phyloP scores from a whole-genome alignment of 352 stramenopile species.

The Phytophthora fragariaefolia region DNA sequence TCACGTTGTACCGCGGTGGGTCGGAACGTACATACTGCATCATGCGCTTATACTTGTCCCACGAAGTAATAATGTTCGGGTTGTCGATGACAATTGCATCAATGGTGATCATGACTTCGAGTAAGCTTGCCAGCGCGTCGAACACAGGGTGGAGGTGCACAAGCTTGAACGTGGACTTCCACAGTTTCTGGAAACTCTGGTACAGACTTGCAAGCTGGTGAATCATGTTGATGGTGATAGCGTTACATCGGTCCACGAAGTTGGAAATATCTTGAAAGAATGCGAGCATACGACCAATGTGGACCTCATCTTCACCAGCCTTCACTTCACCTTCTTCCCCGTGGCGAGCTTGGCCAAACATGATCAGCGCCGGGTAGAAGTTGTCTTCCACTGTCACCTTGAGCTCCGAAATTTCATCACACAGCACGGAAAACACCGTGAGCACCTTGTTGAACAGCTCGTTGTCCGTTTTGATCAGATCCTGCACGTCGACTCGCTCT shows the following conservation, averaged over 20 bases:
- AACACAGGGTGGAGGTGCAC: slow-evolving; percentile 87
- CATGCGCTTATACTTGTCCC: slow-evolving; percentile 93
- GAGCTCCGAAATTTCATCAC: slow-evolving; percentile 91
- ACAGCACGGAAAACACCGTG: slow-evolving; percentile 89
- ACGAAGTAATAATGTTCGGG: slow-evolving; percentile 83
- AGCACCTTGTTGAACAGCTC: slow-evolving; percentile 92
- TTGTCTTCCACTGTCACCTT: slow-evolving; percentile 91
- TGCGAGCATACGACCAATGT: slow-evolving; percentile 87
- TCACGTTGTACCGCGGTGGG: slow-evolving; percentile 82
- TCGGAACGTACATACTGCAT: slow-evolving; percentile 91
- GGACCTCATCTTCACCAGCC: slow-evolving; percentile 79
- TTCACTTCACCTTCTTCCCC: slow-evolving; percentile 77
- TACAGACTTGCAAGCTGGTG: slow-evolving; percentile 90
- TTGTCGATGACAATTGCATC: slow-evolving; percentile 91
- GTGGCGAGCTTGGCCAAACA: slow-evolving; percentile 86
- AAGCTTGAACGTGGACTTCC: slow-evolving; percentile 90
- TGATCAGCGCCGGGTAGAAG: slow-evolving; percentile 89
- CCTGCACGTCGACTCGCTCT: slow-evolving; percentile 87
- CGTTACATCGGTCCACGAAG: slow-evolving; percentile 90
- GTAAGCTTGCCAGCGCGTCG: slow-evolving; percentile 72
- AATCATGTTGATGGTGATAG: slow-evolving; percentile 91
- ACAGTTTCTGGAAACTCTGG: slow-evolving; percentile 88
- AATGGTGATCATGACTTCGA: slow-evolving; percentile 91
- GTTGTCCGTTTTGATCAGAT: slow-evolving; percentile 91
- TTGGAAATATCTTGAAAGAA: slow-evolving; percentile 93